Conservation (phyloP, 768 basidiomycete species). For the Pseudohyphozyma bogoriensis region DNA sequence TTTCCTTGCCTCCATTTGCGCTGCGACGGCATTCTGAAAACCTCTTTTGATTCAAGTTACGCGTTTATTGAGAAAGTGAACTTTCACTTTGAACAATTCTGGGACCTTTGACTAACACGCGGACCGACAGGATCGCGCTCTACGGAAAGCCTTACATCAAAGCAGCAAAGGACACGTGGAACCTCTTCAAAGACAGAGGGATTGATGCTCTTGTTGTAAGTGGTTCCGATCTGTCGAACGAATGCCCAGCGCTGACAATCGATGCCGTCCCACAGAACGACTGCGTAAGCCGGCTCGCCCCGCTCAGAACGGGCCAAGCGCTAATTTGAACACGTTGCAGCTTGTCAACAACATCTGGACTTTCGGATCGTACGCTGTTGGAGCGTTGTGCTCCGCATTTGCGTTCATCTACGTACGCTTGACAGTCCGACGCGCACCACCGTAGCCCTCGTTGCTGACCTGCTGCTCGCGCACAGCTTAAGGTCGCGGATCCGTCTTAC, state of each 20-base stretch:
- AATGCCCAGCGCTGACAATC: too few relatives aligned
- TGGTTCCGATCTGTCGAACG: too few relatives aligned
- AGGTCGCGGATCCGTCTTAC: constrained; percentile 20
- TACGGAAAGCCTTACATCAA: constrained; percentile 32
- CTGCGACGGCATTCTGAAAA: too few relatives aligned
- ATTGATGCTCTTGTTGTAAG: constrained; percentile 32
- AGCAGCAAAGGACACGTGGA: constrained; percentile 32
- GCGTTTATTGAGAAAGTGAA: too few relatives aligned
- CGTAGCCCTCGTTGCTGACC: background rate
- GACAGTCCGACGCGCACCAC: too few relatives aligned
- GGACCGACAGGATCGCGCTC: constrained; percentile 1
- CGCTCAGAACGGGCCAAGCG: too few relatives aligned
- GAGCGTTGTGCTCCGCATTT: constrained; percentile 25
- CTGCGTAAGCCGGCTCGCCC: too few relatives aligned
- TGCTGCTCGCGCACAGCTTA: constrained; percentile 10
- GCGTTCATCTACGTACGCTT: constrained; percentile 23
- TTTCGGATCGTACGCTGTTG: constrained; percentile 14
- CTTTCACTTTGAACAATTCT: background rate
- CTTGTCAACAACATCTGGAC: constrained; percentile 33
- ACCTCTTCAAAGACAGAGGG: constrained; percentile 31
- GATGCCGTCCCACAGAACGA: too few relatives aligned
- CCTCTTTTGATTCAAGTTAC: too few relatives aligned
- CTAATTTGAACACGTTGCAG: too few relatives aligned
- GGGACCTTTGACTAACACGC: background rate
- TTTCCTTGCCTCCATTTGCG: too few relatives aligned